A percentile compares a stretch with the other conserved stretches of the same genome.
Evolutionary conservation across 2,329 filamentous ascomycete genomes (phyloP).

Genomic region (Sclerotiophoma versabilis): DNA sequence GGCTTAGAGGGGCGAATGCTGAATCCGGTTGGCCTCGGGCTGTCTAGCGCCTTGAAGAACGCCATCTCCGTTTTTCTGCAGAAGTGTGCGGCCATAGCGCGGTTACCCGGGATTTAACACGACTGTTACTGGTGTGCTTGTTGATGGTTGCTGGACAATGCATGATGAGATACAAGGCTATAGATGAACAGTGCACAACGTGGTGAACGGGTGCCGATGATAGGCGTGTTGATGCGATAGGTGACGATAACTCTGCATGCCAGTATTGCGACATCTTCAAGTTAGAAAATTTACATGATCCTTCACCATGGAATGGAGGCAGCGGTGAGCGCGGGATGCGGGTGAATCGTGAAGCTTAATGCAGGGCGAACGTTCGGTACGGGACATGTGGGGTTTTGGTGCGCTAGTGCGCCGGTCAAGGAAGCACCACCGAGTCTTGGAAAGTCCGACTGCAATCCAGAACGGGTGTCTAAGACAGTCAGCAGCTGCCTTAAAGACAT

Average conservation of each 20-base stretch:
- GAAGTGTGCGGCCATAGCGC: conserved; percentile 12
- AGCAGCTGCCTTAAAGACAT: too few relatives aligned
- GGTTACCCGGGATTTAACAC: conserved; percentile 16
- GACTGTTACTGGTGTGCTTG: conserved; percentile 13
- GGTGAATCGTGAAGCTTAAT: background rate
- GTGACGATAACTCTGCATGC: background rate
- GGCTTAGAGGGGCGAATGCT: conserved; percentile 17
- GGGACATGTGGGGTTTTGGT: conserved; percentile 2
- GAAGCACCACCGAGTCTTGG: conserved; percentile 7
- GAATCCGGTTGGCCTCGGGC: conserved; percentile 11
- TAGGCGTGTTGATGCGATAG: background rate
- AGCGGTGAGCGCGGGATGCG: conserved; percentile 4
- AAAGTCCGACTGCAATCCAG: too few relatives aligned
- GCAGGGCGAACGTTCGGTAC: conserved; percentile 11
- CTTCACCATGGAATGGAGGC: background rate
- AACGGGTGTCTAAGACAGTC: background rate
- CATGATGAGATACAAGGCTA: background rate
- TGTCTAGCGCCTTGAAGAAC: conserved; percentile 16
- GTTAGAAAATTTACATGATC: background rate
- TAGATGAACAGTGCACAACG: background rate
- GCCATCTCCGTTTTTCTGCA: conserved; percentile 13
- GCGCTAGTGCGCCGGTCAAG: conserved; percentile 8
- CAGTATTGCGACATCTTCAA: background rate
- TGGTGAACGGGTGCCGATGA: background rate
- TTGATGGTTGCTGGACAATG: background rate